Evolutionary conservation across 768 basidiomycete species (phyloP).

Genomic region (Chalciporus piperatus): DNA sequence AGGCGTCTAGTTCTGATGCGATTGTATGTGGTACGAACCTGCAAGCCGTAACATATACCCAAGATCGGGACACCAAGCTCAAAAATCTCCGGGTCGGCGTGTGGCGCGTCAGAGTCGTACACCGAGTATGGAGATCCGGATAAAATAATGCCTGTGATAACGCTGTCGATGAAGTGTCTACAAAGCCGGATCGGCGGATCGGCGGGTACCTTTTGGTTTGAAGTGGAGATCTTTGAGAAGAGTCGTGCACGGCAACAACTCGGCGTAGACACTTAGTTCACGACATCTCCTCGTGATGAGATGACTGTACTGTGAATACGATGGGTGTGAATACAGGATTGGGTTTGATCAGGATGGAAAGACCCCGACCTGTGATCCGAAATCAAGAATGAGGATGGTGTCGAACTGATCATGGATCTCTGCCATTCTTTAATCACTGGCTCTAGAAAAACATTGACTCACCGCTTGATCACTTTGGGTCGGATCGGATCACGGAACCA

Average conservation of each 20-base stretch:
- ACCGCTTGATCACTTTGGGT: no score
- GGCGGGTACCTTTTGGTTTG: slow-evolving; percentile 83
- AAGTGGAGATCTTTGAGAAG: slow-evolving; percentile 84
- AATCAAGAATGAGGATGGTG: slow-evolving; percentile 94
- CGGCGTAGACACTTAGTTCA: slow-evolving; percentile 95
- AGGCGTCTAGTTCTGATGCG: background rate
- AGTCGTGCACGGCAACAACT: slow-evolving; percentile 94
- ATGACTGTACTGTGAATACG: slow-evolving; percentile 77
- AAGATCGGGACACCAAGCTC: slow-evolving; percentile 86
- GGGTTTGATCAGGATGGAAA: slow-evolving; percentile 3
- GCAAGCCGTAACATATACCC: slow-evolving; percentile 96
- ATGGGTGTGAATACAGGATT: slow-evolving; percentile 2
- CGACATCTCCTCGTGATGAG: slow-evolving; percentile 96
- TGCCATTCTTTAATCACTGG: slow-evolving; percentile 46
- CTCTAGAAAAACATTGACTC: no score
- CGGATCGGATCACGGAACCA: no score
- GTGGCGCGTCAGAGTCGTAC: slow-evolving; percentile 89
- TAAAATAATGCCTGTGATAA: slow-evolving; percentile 76
- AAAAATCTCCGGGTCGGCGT: slow-evolving; percentile 90
- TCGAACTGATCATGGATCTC: slow-evolving; percentile 96
- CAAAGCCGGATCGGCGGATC: background rate
- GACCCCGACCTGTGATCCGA: slow-evolving; percentile 83
- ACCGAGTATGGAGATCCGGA: slow-evolving; percentile 99
- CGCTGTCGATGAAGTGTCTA: no score
- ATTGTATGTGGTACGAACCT: slow-evolving; percentile 46